phyloP scores from a whole-genome alignment of 2,329 filamentous ascomycete species.

The Colletotrichum aenigma region DNA sequence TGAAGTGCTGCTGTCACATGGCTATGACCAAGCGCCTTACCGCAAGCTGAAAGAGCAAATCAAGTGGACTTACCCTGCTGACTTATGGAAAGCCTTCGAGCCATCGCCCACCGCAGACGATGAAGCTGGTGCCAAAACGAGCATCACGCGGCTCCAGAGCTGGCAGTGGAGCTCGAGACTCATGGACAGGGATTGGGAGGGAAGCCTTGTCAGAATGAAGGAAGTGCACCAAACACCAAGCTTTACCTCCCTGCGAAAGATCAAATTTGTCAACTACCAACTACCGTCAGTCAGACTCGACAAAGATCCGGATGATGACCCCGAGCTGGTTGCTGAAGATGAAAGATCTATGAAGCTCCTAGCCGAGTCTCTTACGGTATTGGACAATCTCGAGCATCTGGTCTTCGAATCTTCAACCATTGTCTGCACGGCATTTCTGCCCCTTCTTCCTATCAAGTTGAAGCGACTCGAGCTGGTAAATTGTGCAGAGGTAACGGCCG shows the following conservation, averaged over 20 bases:
- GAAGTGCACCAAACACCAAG: conserved; percentile 57
- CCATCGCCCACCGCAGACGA: conserved; percentile 48
- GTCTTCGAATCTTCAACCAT: conserved; percentile 77
- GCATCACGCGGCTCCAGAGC: conserved; percentile 45
- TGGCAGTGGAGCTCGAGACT: conserved; percentile 68
- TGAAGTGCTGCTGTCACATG: conserved; percentile 74
- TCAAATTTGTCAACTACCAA: conserved; percentile 69
- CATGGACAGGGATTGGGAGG: conserved; percentile 32
- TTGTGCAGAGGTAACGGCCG: conserved; percentile 75
- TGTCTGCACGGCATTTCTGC: conserved; percentile 71
- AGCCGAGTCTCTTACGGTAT: conserved; percentile 50
- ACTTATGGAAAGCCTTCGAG: conserved; percentile 68
- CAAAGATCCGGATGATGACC: conserved; percentile 41
- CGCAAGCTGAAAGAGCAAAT: conserved; percentile 58
- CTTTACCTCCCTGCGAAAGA: conserved; percentile 60
- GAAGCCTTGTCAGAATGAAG: conserved; percentile 50
- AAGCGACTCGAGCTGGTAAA: conserved; percentile 75
- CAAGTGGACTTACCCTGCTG: conserved; percentile 72
- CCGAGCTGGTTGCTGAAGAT: conserved; percentile 43
- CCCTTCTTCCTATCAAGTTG: conserved; percentile 69
- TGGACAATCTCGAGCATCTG: conserved; percentile 70
- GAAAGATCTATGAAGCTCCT: conserved; percentile 33
- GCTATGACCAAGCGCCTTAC: conserved; percentile 71
- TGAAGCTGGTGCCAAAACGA: conserved; percentile 34
- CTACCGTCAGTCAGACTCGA: conserved; percentile 46